phyloP scores from a whole-genome alignment of 495 filamentous ascomycete species.

The Aspergillus mulundensis region DNA sequence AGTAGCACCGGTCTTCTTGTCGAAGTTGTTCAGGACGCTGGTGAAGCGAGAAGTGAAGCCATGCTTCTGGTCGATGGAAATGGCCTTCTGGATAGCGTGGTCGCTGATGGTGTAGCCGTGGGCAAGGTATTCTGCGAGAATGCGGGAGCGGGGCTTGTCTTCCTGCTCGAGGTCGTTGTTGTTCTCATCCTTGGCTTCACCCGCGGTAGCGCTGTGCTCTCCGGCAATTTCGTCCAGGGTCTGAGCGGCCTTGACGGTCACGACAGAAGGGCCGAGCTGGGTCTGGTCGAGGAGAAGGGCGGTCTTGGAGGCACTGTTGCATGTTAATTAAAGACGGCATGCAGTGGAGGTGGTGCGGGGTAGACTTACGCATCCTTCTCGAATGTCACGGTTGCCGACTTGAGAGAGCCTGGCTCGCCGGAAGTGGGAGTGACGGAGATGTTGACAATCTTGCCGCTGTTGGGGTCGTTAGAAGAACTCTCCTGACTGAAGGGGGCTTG shows the following conservation, averaged over 20 bases:
- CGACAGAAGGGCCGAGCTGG: conserved; percentile 75
- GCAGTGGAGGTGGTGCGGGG: conserved; percentile 22
- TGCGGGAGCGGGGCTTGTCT: conserved; percentile 89
- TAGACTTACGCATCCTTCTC: conserved; percentile 78
- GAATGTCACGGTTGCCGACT: conserved; percentile 87
- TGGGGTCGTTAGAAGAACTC: conserved; percentile 17
- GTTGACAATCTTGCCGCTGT: conserved; percentile 83
- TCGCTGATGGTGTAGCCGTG: conserved; percentile 90
- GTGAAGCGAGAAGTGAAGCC: conserved; percentile 77
- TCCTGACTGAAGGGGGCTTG: not conserved
- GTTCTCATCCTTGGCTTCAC: conserved; percentile 48
- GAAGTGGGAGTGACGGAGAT: conserved; percentile 70
- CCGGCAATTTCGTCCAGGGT: conserved; percentile 63
- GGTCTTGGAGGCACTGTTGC: conserved; percentile 74
- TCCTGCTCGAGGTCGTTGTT: conserved; percentile 77
- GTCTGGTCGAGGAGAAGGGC: conserved; percentile 96
- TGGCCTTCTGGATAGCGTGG: conserved; percentile 74
- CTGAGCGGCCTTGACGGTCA: conserved; percentile 67
- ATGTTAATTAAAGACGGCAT: not conserved
- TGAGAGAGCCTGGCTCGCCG: conserved; percentile 52
- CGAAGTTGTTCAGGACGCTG: conserved; percentile 65
- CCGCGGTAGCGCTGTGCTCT: conserved; percentile 39
- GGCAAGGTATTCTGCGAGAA: conserved; percentile 91
- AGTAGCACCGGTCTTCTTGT: conserved; percentile 74
- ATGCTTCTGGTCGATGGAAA: conserved; percentile 87